Evolutionary conservation across 2,329 filamentous ascomycete genomes (phyloP).

Genomic region (Aspergillus costaricaensis): DNA sequence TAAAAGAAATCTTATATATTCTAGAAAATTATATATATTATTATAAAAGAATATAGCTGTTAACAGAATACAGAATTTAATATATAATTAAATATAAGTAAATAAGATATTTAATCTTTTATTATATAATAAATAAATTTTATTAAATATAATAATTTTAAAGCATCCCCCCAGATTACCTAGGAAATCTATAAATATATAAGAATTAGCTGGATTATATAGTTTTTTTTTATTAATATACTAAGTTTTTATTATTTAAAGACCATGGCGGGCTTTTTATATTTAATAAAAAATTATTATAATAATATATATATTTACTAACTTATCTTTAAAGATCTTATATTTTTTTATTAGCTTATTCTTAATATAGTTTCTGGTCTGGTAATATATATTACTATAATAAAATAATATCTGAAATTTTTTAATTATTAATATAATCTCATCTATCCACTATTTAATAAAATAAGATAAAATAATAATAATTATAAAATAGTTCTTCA

Average conservation of each 20-base stretch:
- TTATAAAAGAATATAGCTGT: no score
- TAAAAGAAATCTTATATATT: no score
- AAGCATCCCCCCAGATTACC: no score
- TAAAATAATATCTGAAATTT: background rate
- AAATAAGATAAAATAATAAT: background rate
- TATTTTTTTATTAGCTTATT: background rate
- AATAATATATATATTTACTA: background rate
- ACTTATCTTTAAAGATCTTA: background rate
- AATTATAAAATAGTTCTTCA: background rate
- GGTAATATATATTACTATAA: background rate
- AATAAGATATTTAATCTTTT: no score
- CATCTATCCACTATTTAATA: background rate
- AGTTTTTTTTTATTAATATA: background rate
- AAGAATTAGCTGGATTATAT: no score
- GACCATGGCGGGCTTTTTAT: background rate
- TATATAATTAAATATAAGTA: no score
- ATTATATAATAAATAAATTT: no score
- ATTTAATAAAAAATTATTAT: background rate
- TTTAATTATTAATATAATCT: no score
- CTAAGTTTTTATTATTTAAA: background rate
- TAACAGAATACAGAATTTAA: no score
- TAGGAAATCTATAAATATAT: no score
- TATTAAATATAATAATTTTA: no score
- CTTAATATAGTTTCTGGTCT: background rate
- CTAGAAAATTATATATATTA: no score